Evolutionary conservation across 495 filamentous ascomycete genomes (phyloP), one percentile per base, ranked within the genome.

Genomic region (Jackrogersella multiformis): DNA sequence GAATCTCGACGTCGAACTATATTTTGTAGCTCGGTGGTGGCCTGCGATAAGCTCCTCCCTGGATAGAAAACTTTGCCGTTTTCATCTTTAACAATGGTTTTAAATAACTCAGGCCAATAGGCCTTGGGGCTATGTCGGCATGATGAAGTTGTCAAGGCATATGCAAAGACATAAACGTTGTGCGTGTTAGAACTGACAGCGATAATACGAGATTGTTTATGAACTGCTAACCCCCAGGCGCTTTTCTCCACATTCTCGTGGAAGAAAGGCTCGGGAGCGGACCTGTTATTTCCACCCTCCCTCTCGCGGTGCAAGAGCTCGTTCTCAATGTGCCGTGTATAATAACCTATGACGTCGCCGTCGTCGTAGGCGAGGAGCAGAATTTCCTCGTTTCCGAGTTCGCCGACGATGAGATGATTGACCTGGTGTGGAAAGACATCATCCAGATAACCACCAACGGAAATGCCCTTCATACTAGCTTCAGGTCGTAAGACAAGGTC

Each of bases 211-310:
- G 89, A 88, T 61, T 88, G 81, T 64, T 89, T 86, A 69, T 98
- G 94, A 12, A 95, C 85, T 5, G 94, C 91, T 34, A 99, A 72
- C 0, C 95, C 95, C 95, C 95, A 99, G 3, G 92, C 94, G 61
- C 91, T 94, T 23, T 73, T 77, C 1, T 82, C 85, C 16, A 97
- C 92, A 75, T 89, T 90, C 54, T 89, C 83, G 68, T 87, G 84
- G 58, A 96, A 92, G 73, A 94, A 90, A 0, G 87, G 82, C 49
- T 76, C 64, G 28, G 74, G 73, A 9, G 32, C 15, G 7, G 48
- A 32, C 12, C 32, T 9, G 6, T 44, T 18, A 5, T 54, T 26
- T n/a, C 18, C 44, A 6, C 20, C 59, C 8, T 42, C 39, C 13
- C 64, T 54, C 54, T 71, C 64, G 2, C 57, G 49, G 18, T 54